Conservation (phyloP, 2,329 filamentous ascomycete species). For the Dactylonectria macrodidyma region DNA sequence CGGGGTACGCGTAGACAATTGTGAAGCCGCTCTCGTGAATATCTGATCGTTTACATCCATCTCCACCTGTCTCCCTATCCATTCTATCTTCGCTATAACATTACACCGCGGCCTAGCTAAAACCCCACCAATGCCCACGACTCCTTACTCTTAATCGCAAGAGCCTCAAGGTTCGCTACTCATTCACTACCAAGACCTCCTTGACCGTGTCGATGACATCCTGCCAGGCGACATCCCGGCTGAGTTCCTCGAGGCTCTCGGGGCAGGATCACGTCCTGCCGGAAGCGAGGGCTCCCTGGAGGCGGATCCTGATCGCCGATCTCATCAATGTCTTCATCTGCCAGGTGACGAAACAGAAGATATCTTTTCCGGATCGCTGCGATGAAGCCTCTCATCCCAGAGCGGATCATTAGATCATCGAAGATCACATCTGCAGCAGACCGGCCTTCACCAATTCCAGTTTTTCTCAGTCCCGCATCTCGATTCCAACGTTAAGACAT, state of each 20-base stretch:
- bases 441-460: too few relatives aligned
- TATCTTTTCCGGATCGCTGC: too few relatives aligned
- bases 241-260: slow-evolving; percentile 52
- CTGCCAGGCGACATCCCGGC: slow-evolving; percentile 50
- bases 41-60: too few relatives aligned
- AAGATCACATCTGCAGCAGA: too few relatives aligned
- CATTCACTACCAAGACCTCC: slow-evolving; percentile 48
- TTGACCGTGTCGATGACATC: slow-evolving; percentile 53
- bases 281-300: slow-evolving; percentile 6
- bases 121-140: not conserved
- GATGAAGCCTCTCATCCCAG: too few relatives aligned
- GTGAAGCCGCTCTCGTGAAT: too few relatives aligned
- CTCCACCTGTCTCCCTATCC: not conserved
- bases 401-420: too few relatives aligned
- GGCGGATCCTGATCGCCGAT: slow-evolving; percentile 29
- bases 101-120: not conserved
- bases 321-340: too few relatives aligned
- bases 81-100: not conserved
- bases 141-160: slow-evolving; percentile 27
- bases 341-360: too few relatives aligned
- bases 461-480: too few relatives aligned
- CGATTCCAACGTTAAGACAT: too few relatives aligned
- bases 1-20: too few relatives aligned
- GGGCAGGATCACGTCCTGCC: slow-evolving; percentile 32
- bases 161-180: slow-evolving; percentile 36